A percentile compares a stretch with the other conserved stretches of the same genome.
Conservation (phyloP, 306 rosid species). For the Cucurbita ficifolia region DNA sequence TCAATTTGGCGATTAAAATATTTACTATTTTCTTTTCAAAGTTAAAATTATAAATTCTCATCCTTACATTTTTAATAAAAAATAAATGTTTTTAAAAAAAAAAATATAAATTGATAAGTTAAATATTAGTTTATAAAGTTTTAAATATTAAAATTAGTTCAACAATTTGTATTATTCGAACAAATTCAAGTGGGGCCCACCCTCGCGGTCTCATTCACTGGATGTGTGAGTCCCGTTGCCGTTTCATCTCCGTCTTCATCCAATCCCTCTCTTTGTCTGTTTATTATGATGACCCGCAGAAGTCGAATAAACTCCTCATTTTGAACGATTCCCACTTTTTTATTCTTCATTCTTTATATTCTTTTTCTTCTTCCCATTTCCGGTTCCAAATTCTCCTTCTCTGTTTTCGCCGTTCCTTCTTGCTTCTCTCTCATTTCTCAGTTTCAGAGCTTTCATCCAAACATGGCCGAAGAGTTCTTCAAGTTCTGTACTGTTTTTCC, state of each 20-base stretch:
- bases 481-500: background rate
- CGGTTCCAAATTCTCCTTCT: conserved; percentile 7
- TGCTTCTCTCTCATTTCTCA: background rate
- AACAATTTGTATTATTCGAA: background rate
- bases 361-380: background rate
- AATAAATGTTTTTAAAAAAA: too few relatives aligned
- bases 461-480: background rate
- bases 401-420: background rate
- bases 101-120: too few relatives aligned
- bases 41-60: too few relatives aligned
- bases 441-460: background rate
- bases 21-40: too few relatives aligned
- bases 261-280: background rate
- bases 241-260: conserved; percentile 4
- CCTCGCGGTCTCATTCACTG: background rate
- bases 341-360: background rate
- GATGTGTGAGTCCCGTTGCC: conserved; percentile 1
- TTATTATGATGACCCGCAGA: background rate
- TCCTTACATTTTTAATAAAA: too few relatives aligned
- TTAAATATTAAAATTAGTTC: too few relatives aligned
- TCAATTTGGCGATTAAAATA: too few relatives aligned
- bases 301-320: background rate
- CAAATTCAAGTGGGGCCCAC: background rate
- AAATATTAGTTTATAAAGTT: too few relatives aligned
- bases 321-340: background rate